Percentiles rank a stretch among this genome's conserved stretches.
Evolutionary conservation across 208 protist species (phyloP).

Genomic region (Leptomonas pyrrhocoris): DNA sequence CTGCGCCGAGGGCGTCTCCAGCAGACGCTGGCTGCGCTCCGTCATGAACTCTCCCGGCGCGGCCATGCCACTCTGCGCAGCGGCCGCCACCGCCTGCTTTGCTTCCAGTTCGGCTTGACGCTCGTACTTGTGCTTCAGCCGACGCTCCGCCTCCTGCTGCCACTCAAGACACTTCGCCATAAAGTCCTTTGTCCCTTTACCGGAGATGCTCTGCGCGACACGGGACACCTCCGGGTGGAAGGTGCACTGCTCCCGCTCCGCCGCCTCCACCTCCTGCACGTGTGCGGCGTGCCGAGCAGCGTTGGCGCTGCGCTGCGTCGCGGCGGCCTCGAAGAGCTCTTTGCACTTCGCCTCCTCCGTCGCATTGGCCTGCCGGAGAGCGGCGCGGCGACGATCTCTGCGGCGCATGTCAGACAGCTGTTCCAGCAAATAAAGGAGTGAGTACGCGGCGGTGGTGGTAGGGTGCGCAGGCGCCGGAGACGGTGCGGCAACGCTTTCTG

Average conservation of each 20-base stretch:
- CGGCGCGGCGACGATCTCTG: constrained; percentile 19
- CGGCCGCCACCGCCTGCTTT: constrained; percentile 17
- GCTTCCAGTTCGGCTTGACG: constrained; percentile 32
- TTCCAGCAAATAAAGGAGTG: constrained; percentile 38
- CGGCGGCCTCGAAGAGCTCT: constrained; percentile 28
- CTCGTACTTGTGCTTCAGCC: constrained; percentile 42
- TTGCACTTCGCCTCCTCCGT: constrained; percentile 26
- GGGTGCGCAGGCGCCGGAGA: not conserved
- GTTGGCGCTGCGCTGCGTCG: constrained; percentile 1
- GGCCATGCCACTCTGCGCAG: constrained; percentile 18
- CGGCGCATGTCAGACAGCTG: constrained; percentile 25
- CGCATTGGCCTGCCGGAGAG: constrained; percentile 26
- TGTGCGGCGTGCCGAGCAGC: constrained; percentile 18
- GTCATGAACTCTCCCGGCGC: constrained; percentile 18
- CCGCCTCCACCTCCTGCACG: constrained; percentile 22
- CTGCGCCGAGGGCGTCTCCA: constrained; percentile 22
- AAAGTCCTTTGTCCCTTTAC: constrained; percentile 55
- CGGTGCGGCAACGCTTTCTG: not conserved
- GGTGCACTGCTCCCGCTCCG: constrained; percentile 51
- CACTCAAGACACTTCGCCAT: constrained; percentile 71
- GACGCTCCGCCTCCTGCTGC: constrained; percentile 34
- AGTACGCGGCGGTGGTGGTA: constrained; percentile 8
- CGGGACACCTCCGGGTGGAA: constrained; percentile 50
- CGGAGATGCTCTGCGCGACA: constrained; percentile 27
- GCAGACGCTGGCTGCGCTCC: constrained; percentile 25